phyloP scores from a whole-genome alignment of 2,329 filamentous ascomycete species.

The Microascus cirrosus region DNA sequence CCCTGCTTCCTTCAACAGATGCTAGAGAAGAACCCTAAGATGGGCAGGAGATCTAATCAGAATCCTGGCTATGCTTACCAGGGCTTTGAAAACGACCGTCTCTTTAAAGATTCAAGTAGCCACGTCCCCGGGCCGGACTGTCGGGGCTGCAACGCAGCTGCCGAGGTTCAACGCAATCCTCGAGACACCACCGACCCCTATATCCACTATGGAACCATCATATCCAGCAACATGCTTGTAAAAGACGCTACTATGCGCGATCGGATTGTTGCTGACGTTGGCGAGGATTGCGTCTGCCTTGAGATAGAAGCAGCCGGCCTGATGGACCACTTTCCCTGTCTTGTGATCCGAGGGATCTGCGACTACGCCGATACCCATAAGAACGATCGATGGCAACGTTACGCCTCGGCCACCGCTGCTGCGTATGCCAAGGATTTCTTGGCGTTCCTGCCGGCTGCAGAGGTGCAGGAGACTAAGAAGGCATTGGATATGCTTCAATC shows the following conservation, averaged over 20 bases:
- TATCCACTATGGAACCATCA: constrained; percentile 11
- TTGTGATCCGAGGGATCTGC: constrained; percentile 22
- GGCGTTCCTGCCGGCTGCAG: constrained; percentile 6
- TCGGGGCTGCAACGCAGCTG: not conserved
- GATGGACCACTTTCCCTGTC: constrained; percentile 16
- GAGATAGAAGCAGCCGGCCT: too few relatives aligned
- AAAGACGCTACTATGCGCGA: constrained; percentile 10
- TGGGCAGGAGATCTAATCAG: too few relatives aligned
- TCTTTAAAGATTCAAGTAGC: too few relatives aligned
- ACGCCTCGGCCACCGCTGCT: constrained; percentile 17
- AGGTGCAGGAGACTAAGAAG: constrained; percentile 7
- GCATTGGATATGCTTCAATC: not conserved
- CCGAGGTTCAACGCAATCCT: not conserved
- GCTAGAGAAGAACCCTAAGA: too few relatives aligned
- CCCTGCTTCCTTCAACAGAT: too few relatives aligned
- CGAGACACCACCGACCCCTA: constrained; percentile 7
- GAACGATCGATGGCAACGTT: constrained; percentile 18
- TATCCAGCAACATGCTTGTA: constrained; percentile 9
- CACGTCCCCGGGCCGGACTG: too few relatives aligned
- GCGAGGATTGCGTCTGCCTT: too few relatives aligned
- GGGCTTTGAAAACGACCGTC: too few relatives aligned
- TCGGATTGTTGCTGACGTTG: not conserved
- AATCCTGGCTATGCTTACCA: too few relatives aligned
- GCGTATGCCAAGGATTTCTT: constrained; percentile 16
- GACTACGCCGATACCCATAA: constrained; percentile 24